Evolutionary conservation across 345 rosid species (phyloP), one percentile per base, ranked within the genome.

Genomic region (Arabis alpina): DNA sequence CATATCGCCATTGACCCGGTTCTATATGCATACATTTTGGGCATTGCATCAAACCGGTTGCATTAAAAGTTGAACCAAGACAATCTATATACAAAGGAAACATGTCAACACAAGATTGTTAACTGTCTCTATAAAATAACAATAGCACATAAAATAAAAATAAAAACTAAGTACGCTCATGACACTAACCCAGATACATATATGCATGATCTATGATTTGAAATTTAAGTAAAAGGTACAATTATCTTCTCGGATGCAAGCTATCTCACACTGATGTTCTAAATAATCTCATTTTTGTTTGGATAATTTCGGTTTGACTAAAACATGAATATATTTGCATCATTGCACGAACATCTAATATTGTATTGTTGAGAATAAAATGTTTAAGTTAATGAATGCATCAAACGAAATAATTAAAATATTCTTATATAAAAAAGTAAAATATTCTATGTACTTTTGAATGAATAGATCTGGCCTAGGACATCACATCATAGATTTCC

Each of bases 11-110:
- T 10, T 47, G 11, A 34, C 56, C 68, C 16, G 68, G 68, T 48
- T 63, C 68, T 11, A 48, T 23, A 16, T 13, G 42, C 27, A 6
- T 28, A 48, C 68, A 63, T 4, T 63, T 16, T 11, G 68, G 66
- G 32, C 68, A 63, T 8, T 63, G 4, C 68, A 47, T 63, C 7
- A 2, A 4, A 1, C 2, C 4, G 7, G n/a, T n/a, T n/a, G n/a
- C n/a, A n/a, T n/a, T n/a, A n/a, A n/a, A n/a, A n/a, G n/a, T n/a
- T n/a, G n/a, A n/a, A n/a, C n/a, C n/a, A n/a, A n/a, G n/a, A n/a
- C n/a, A n/a, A n/a, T n/a, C n/a, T n/a, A n/a, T n/a, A n/a, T n/a
- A n/a, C n/a, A n/a, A n/a, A n/a, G n/a, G n/a, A n/a, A n/a, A n/a
- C n/a, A n/a, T n/a, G n/a, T n/a, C n/a, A n/a, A n/a, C n/a, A n/a